These are phyloP conservation scores for Spathaspora jeffriesii DNA, from an alignment of 1,139 yeast genomes.

Conservation along the genomic window DNA sequence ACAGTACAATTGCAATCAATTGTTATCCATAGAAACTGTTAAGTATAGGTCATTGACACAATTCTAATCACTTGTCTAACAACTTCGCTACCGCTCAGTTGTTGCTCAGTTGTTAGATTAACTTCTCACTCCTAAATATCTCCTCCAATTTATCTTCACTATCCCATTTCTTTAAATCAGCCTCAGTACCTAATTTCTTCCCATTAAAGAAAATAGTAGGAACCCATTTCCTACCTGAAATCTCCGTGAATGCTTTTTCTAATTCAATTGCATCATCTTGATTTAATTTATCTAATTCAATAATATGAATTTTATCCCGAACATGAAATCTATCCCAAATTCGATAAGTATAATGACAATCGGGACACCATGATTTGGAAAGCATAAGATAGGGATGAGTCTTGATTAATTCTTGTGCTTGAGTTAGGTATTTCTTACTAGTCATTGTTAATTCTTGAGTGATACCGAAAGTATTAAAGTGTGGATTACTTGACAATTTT, in stretches of 20 bases:
- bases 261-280: slow-evolving; percentile 53
- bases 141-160: slow-evolving; percentile 40
- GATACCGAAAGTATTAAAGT: too few species aligned
- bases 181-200: slow-evolving; percentile 60
- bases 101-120: slow-evolving; percentile 18
- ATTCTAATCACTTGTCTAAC: too few species aligned
- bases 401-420: slow-evolving; percentile 46
- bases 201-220: slow-evolving; percentile 72
- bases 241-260: slow-evolving; percentile 59
- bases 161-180: slow-evolving; percentile 48
- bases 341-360: slow-evolving; percentile 62
- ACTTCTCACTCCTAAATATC: slow-evolving; percentile 43
- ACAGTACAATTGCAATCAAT: too few species aligned
- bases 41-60: too few species aligned
- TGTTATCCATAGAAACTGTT: too few species aligned
- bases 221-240: slow-evolving; percentile 69
- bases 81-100: background rate
- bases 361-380: slow-evolving; percentile 79
- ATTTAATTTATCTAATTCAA: slow-evolving; percentile 63
- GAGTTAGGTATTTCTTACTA: slow-evolving; percentile 3
- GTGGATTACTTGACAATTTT: too few species aligned
- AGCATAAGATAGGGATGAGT: slow-evolving; percentile 54
- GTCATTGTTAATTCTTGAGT: too few species aligned
- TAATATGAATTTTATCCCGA: slow-evolving; percentile 45
- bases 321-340: slow-evolving; percentile 56